Conservation (phyloP, 2,329 filamentous ascomycete genomes). For the Scedosporium dehoogii region DNA sequence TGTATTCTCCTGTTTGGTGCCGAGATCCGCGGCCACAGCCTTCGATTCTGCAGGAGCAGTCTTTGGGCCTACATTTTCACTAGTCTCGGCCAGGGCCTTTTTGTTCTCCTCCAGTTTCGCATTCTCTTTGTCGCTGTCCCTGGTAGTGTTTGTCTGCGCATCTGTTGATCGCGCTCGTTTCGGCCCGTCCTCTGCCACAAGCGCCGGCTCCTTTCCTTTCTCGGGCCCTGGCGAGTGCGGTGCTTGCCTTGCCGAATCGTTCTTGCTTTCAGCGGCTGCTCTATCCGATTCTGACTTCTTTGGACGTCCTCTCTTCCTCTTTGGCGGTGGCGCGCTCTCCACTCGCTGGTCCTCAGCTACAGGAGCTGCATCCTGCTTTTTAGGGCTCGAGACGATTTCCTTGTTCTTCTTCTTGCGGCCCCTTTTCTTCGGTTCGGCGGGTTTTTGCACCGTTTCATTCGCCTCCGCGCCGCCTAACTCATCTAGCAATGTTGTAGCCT, state of each 20-base stretch:
- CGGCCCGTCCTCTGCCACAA: conserved; percentile 3
- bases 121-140: neutral
- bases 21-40: conserved; percentile 4
- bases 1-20: conserved; percentile 10
- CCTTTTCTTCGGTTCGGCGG: neutral
- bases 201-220: neutral
- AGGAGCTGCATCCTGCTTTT: neutral
- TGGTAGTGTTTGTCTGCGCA: conserved; percentile 13
- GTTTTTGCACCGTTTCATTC: conserved; percentile 7
- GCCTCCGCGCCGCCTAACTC: neutral
- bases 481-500: neutral
- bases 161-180: neutral
- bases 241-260: neutral
- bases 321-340: neutral
- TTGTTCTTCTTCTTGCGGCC: conserved; percentile 10
- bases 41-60: neutral
- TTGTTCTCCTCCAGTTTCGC: neutral
- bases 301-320: neutral
- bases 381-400: conserved; percentile 8
- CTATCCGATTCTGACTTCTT: neutral
- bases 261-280: neutral
- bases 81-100: neutral
- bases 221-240: neutral
- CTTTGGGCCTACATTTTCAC: neutral
- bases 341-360: neutral